phyloP scores from a whole-genome alignment of 257 asterid genomes.

The Leptodermis oblonga region DNA sequence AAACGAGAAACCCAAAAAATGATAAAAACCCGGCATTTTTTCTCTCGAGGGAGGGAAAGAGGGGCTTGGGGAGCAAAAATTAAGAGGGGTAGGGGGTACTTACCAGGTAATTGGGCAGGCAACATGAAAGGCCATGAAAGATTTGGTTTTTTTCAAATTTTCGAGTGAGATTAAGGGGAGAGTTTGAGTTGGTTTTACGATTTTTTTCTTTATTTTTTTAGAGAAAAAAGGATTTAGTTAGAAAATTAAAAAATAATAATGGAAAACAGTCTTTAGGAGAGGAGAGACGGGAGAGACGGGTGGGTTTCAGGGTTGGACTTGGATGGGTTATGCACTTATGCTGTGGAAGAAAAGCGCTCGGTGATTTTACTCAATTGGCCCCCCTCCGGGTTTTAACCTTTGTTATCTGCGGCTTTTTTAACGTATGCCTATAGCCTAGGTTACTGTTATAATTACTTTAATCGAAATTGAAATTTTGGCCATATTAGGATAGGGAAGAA shows the following conservation, averaged over 20 bases:
- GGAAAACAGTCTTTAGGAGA: constrained; percentile 7
- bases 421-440: too few species aligned
- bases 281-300: constrained; percentile 16
- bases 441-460: too few species aligned
- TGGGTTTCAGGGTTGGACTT: not conserved
- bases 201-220: constrained; percentile 12
- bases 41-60: constrained; percentile 8
- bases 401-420: too few species aligned
- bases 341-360: not conserved
- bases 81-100: constrained; percentile 22
- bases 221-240: not conserved
- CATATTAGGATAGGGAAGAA: too few species aligned
- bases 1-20: constrained; percentile 17
- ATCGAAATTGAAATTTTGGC: too few species aligned
- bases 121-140: constrained; percentile 93
- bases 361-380: not conserved
- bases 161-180: constrained; percentile 24
- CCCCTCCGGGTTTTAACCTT: too few species aligned
- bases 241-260: not conserved
- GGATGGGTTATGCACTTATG: not conserved
- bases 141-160: constrained; percentile 27
- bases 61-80: constrained; percentile 15
- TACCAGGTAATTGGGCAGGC: constrained; percentile 99
- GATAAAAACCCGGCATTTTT: constrained; percentile 5
- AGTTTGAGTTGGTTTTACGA: constrained; percentile 15